phyloP scores from a whole-genome alignment of 148 eudicot genomes.

The Rhododendron mucronatum region DNA sequence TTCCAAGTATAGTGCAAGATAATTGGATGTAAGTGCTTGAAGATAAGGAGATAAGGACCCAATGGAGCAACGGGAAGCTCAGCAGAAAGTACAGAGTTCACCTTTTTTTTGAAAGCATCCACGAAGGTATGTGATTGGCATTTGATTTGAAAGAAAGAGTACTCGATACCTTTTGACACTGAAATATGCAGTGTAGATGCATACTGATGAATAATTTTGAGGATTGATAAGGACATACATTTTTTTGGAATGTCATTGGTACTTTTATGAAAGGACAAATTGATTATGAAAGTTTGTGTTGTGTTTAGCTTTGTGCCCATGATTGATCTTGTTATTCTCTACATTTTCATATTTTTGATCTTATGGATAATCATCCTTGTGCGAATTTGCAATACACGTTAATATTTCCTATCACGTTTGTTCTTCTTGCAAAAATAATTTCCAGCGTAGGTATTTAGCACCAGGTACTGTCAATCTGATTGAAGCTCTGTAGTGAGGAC shows the following conservation, averaged over 20 bases:
- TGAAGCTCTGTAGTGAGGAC: not conserved
- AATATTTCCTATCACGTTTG: not conserved
- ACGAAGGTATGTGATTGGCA: not conserved
- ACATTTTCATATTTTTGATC: not conserved
- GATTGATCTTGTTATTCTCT: not conserved
- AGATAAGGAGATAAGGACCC: slow-evolving; percentile 6
- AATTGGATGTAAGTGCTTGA: not conserved
- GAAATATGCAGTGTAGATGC: not conserved
- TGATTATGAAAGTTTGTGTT: not conserved
- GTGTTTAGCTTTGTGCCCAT: not conserved
- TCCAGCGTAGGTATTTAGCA: not conserved
- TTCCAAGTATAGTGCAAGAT: not conserved
- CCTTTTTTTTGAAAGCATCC: not conserved
- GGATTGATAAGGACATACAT: not conserved
- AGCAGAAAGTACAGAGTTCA: not conserved
- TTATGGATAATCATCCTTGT: not conserved
- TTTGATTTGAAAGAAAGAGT: not conserved
- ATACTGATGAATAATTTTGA: not conserved
- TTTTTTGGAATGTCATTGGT: not conserved
- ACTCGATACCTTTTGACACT: not conserved
- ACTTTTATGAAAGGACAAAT: slow-evolving; percentile 1
- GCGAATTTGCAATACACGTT: not conserved
- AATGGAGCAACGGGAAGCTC: not conserved
- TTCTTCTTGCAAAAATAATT: not conserved
- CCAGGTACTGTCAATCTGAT: not conserved